A percentile compares a stretch with the other conserved stretches of the same genome.
These are phyloP conservation scores for Cyphellophora europaea DNA, from an alignment of 2,329 filamentous ascomycete species.

Conservation along the genomic window DNA sequence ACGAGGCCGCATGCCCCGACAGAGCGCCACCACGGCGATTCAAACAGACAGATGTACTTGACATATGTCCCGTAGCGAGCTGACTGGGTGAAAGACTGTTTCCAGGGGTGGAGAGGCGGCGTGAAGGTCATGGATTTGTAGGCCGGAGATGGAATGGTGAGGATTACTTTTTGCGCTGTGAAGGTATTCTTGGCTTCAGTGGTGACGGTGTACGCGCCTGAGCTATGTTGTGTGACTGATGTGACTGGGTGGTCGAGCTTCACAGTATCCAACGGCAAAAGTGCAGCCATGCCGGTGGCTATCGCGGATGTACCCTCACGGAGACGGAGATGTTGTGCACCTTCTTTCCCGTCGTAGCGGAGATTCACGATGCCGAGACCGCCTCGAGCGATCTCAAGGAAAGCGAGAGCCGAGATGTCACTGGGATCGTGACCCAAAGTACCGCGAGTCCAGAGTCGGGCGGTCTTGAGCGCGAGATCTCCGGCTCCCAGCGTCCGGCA, in stretches of 20 bases:
- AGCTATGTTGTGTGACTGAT: conserved; percentile 20
- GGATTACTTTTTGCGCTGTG: conserved; percentile 35
- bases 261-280: conserved; percentile 23
- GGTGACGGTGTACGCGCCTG: conserved; percentile 17
- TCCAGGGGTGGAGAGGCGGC: conserved; percentile 27
- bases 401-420: conserved; percentile 43
- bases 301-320: conserved; percentile 38
- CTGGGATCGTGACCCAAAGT: conserved; percentile 41
- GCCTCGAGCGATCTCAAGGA: conserved; percentile 45
- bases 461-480: conserved; percentile 16
- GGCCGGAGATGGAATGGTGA: conserved; percentile 37
- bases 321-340: conserved; percentile 44
- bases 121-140: conserved; percentile 36
- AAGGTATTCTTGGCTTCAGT: conserved; percentile 17
- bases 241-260: conserved; percentile 19
- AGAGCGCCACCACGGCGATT: conserved; percentile 35
- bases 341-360: conserved; percentile 41
- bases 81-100: conserved; percentile 24
- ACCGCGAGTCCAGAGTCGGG: conserved; percentile 27
- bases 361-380: conserved; percentile 43
- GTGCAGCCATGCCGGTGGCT: conserved; percentile 25
- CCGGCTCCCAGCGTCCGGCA: conserved; percentile 19
- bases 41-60: conserved; percentile 39
- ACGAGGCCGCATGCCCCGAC: conserved; percentile 25
- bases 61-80: conserved; percentile 37